phyloP scores from a whole-genome alignment of 2,329 filamentous ascomycete genomes.

The Venturia nashicola region DNA sequence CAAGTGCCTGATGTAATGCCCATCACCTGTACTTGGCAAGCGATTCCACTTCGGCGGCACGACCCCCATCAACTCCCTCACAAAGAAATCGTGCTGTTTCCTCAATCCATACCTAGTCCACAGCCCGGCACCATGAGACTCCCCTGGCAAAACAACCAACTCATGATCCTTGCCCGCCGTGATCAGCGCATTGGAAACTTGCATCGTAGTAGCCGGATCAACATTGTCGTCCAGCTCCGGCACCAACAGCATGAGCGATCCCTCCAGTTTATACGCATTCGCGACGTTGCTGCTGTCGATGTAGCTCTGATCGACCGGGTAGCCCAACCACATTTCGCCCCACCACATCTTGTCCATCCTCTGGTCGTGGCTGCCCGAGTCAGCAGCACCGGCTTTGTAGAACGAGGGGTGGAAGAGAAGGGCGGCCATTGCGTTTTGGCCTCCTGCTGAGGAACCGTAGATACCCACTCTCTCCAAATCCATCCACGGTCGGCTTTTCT shows the following conservation, averaged over 20 bases:
- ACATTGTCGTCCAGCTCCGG: slow-evolving; percentile 24
- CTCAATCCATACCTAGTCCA: slow-evolving; percentile 12
- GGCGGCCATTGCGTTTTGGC: slow-evolving; percentile 19
- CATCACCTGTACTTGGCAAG: too few relatives aligned
- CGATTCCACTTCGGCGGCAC: slow-evolving; percentile 11
- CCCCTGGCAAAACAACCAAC: slow-evolving; percentile 16
- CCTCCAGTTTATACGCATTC: slow-evolving; percentile 15
- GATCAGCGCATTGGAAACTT: slow-evolving; percentile 17
- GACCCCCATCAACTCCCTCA: slow-evolving; percentile 13
- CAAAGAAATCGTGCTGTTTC: slow-evolving; percentile 15
- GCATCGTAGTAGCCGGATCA: slow-evolving; percentile 19
- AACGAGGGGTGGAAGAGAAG: slow-evolving; percentile 19
- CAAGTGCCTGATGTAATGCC: too few relatives aligned
- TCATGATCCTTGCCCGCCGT: slow-evolving; percentile 16
- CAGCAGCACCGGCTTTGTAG: slow-evolving; percentile 18
- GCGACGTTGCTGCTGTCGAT: slow-evolving; percentile 18
- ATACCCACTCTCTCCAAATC: slow-evolving; percentile 16
- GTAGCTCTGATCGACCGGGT: slow-evolving; percentile 17
- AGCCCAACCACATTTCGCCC: slow-evolving; percentile 21
- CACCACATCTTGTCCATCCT: slow-evolving; percentile 20
- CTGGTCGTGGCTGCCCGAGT: slow-evolving; percentile 20
- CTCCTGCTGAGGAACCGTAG: slow-evolving; percentile 16
- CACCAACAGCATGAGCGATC: slow-evolving; percentile 15
- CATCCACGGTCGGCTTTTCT: slow-evolving; percentile 17
- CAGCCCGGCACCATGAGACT: slow-evolving; percentile 13